Conservation (phyloP, 768 basidiomycete species). For the Boletus barrowsii region DNA sequence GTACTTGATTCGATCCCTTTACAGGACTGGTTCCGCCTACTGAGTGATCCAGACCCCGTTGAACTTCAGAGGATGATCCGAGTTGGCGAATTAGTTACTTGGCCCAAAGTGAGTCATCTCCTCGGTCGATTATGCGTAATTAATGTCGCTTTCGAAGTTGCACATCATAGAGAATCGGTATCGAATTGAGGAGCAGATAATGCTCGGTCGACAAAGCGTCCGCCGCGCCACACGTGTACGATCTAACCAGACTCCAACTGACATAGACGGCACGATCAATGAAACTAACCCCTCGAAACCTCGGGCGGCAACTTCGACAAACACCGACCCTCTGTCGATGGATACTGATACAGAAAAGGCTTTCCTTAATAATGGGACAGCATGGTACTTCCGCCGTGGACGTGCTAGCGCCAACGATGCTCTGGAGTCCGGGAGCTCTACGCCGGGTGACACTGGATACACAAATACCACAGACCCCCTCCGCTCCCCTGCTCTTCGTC, state of each 20-base stretch:
- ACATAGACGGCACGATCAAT: slow-evolving; percentile 23
- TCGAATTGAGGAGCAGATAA: slow-evolving; percentile 79
- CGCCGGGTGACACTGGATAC: slow-evolving; percentile 29
- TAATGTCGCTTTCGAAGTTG: slow-evolving; percentile 46
- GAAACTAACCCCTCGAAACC: slow-evolving; percentile 21
- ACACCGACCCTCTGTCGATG: slow-evolving; percentile 60
- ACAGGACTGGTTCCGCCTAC: slow-evolving; percentile 79
- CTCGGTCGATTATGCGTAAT: not conserved
- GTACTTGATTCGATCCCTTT: not conserved
- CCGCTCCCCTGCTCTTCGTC: slow-evolving; percentile 41
- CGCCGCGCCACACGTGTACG: slow-evolving; percentile 46
- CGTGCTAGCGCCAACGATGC: slow-evolving; percentile 27
- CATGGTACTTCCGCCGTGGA: slow-evolving; percentile 53
- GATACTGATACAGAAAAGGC: slow-evolving; percentile 80
- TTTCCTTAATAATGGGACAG: slow-evolving; percentile 51
- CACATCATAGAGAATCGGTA: slow-evolving; percentile 94
- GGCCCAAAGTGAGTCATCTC: slow-evolving; percentile 74
- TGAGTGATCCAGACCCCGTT: slow-evolving; percentile 77
- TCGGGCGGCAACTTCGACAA: slow-evolving; percentile 23
- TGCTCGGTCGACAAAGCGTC: slow-evolving; percentile 70
- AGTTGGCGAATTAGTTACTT: slow-evolving; percentile 89
- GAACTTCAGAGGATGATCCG: slow-evolving; percentile 85
- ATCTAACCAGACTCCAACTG: slow-evolving; percentile 18
- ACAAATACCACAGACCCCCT: slow-evolving; percentile 36
- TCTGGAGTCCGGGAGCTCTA: slow-evolving; percentile 34